phyloP scores from a whole-genome alignment of 2,329 filamentous ascomycete species.

The Sarocladium oryzae region DNA sequence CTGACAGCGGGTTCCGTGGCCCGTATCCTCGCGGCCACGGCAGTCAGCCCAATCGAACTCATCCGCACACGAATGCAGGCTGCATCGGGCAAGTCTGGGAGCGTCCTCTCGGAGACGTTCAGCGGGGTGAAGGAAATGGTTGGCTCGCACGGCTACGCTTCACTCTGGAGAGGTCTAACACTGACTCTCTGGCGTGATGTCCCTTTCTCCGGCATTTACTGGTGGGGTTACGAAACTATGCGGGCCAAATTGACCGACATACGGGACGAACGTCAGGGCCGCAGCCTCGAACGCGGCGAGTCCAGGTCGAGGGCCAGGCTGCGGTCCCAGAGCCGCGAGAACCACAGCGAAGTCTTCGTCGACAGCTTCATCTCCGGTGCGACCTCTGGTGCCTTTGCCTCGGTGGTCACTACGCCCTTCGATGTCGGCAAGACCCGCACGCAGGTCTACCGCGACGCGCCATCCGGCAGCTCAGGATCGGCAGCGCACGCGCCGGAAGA shows the following conservation, averaged over 20 bases:
- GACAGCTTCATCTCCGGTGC: slow-evolving; percentile 89
- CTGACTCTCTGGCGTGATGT: slow-evolving; percentile 95
- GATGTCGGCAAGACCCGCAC: slow-evolving; percentile 96
- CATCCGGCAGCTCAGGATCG: slow-evolving; percentile 22
- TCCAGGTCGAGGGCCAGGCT: slow-evolving; percentile 36
- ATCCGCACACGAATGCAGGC: slow-evolving; percentile 90
- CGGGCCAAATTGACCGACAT: slow-evolving; percentile 64
- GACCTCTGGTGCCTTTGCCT: slow-evolving; percentile 74
- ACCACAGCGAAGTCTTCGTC: slow-evolving; percentile 69
- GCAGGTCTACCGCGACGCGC: slow-evolving; percentile 66
- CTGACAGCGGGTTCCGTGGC: slow-evolving; percentile 74
- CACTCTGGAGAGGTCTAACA: slow-evolving; percentile 84
- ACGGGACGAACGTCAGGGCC: slow-evolving; percentile 47
- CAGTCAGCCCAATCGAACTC: slow-evolving; percentile 87
- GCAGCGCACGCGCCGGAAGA: slow-evolving; percentile 56
- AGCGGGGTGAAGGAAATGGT: slow-evolving; percentile 76
- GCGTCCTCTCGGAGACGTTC: slow-evolving; percentile 74
- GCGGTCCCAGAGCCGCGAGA: slow-evolving; percentile 58
- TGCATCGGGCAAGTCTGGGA: slow-evolving; percentile 48
- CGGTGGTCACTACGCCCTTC: slow-evolving; percentile 87
- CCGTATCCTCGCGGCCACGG: slow-evolving; percentile 71
- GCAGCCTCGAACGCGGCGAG: slow-evolving; percentile 21
- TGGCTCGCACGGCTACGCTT: slow-evolving; percentile 64
- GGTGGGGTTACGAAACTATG: slow-evolving; percentile 92
- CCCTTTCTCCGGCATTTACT: slow-evolving; percentile 94